Evolutionary conservation across 352 stramenopile species (phyloP).

Genomic region (Globisporangium emineosum): DNA sequence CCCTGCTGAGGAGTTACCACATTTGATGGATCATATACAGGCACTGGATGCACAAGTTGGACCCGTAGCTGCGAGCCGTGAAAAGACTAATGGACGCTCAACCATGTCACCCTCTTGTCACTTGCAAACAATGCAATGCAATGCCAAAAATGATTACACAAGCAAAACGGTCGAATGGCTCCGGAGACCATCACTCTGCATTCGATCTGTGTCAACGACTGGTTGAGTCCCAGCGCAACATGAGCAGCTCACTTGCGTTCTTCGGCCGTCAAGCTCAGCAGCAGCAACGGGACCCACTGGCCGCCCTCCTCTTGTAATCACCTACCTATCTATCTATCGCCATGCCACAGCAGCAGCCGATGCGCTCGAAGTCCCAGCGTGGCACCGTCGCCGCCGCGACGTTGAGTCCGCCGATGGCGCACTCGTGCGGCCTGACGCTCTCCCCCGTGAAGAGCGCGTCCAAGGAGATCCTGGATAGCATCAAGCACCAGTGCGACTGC

Average conservation of each 20-base stretch:
- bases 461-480: constrained; percentile 47
- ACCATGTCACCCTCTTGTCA: background rate
- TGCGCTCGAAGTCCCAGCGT: background rate
- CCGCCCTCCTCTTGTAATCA: too few relatives aligned
- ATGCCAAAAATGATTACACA: background rate
- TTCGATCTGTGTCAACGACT: constrained; percentile 13
- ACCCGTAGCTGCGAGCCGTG: too few relatives aligned
- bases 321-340: background rate
- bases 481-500: constrained; percentile 66
- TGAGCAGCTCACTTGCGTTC: constrained; percentile 1
- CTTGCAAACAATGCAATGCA: background rate
- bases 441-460: constrained; percentile 38
- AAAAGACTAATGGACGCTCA: too few relatives aligned
- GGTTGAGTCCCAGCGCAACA: background rate
- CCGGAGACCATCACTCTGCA: constrained; percentile 9
- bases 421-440: constrained; percentile 37
- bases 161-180: background rate
- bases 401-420: constrained; percentile 13
- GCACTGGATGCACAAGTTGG: too few relatives aligned
- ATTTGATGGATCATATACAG: too few relatives aligned
- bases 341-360: background rate
- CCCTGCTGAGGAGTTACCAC: too few relatives aligned
- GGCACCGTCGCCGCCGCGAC: background rate
- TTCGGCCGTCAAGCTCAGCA: background rate
- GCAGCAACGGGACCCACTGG: background rate